These are phyloP conservation scores for Laetiporus sulphureus DNA, from an alignment of 1,284 basidiomycete genomes.

Conservation along the genomic window DNA sequence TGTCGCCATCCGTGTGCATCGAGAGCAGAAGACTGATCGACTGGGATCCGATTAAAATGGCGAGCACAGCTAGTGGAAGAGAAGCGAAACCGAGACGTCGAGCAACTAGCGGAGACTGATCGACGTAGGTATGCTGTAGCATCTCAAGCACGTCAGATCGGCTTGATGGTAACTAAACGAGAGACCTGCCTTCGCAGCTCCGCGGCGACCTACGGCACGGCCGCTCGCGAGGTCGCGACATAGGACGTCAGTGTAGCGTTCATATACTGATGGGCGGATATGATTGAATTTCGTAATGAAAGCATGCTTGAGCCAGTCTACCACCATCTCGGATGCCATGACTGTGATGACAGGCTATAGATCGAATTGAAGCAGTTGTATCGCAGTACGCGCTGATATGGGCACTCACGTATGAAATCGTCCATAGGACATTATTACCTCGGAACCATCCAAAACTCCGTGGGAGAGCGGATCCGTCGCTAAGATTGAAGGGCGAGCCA, in stretches of 20 bases:
- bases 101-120: constrained; percentile 92
- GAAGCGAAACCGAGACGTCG: constrained; percentile 92
- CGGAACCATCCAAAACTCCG: constrained; percentile 82
- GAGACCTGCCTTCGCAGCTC: constrained; percentile 57
- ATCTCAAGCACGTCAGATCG: no score
- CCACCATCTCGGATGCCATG: constrained; percentile 86
- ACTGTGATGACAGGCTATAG: constrained; percentile 86
- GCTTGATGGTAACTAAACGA: no score
- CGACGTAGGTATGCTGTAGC: constrained; percentile 83
- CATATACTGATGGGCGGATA: constrained; percentile 93
- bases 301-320: constrained; percentile 99
- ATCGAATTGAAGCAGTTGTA: not conserved
- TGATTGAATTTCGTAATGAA: constrained; percentile 99
- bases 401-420: constrained; percentile 74
- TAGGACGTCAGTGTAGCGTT: constrained; percentile 92
- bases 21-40: constrained; percentile 62
- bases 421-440: constrained; percentile 77
- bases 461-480: constrained; percentile 66
- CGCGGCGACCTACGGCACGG: constrained; percentile 60
- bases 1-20: constrained; percentile 33
- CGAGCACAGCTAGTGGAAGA: constrained; percentile 86
- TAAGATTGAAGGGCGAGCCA: constrained; percentile 80
- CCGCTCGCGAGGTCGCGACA: constrained; percentile 90
- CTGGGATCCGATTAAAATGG: constrained; percentile 85
- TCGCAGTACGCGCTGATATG: no score